Evolutionary conservation across 441 rosid genomes (phyloP).

Genomic region (Erodium trifolium): DNA sequence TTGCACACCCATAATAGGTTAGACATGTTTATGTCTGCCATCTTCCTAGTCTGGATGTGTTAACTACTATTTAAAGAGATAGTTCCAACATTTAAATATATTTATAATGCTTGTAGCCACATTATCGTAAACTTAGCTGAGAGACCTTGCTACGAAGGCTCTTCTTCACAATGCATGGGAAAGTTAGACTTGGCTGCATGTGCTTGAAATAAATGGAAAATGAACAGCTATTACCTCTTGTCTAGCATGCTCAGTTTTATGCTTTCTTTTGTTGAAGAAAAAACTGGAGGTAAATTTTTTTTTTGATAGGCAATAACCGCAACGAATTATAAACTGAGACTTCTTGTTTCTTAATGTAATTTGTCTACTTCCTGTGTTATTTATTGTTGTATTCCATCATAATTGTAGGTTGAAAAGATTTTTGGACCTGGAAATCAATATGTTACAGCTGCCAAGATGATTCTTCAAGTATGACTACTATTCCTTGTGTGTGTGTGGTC

Average conservation of each 20-base stretch:
- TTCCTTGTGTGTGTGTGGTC: neutral
- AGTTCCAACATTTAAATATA: neutral
- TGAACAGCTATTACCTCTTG: neutral
- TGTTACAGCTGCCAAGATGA: constrained; percentile 95
- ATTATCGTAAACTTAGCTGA: neutral
- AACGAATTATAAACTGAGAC: neutral
- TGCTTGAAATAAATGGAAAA: neutral
- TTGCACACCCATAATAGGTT: neutral
- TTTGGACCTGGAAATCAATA: constrained; percentile 95
- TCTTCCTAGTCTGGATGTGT: neutral
- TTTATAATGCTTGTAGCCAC: neutral
- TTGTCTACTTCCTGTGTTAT: neutral
- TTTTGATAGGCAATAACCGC: neutral
- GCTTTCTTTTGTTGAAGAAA: neutral
- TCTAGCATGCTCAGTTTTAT: neutral
- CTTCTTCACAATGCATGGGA: neutral
- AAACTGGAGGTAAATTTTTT: neutral
- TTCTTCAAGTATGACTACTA: constrained; percentile 54
- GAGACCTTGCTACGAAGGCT: neutral
- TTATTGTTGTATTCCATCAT: neutral
- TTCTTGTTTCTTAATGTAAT: neutral
- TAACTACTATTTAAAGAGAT: neutral
- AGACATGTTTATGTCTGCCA: neutral
- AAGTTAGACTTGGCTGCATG: neutral
- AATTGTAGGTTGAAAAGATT: constrained; percentile 70